Percentiles rank a stretch among this genome's conserved stretches.
Evolutionary conservation across 2,329 filamentous ascomycete species (phyloP).

Genomic region (Aspergillus uvarum): DNA sequence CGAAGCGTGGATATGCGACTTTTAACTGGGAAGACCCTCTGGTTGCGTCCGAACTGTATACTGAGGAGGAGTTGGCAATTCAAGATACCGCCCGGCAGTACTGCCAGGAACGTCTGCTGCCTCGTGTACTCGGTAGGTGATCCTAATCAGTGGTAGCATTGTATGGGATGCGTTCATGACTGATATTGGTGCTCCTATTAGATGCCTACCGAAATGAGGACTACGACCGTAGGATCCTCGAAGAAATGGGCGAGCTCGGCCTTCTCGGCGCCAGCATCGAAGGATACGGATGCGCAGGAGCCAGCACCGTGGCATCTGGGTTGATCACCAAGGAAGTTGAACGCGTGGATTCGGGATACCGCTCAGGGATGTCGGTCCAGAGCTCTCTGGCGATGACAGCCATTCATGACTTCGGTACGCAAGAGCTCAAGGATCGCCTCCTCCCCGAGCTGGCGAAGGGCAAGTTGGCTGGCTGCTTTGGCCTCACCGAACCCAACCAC

Average conservation of each 20-base stretch:
- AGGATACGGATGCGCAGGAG: constrained; percentile 84
- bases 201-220: constrained; percentile 84
- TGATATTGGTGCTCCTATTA: constrained; percentile 34
- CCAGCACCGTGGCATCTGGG: constrained; percentile 83
- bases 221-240: constrained; percentile 80
- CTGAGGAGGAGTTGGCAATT: constrained; percentile 88
- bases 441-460: constrained; percentile 80
- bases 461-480: constrained; percentile 80
- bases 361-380: constrained; percentile 91
- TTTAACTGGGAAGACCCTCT: constrained; percentile 96
- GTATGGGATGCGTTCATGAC: neutral
- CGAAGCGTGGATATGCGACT: constrained; percentile 34
- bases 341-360: constrained; percentile 85
- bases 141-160: neutral
- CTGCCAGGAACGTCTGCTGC: constrained; percentile 84
- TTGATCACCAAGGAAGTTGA: constrained; percentile 89
- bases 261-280: constrained; percentile 81
- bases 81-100: constrained; percentile 88
- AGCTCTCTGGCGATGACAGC: constrained; percentile 91
- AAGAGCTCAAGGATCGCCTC: constrained; percentile 83
- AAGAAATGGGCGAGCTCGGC: constrained; percentile 92
- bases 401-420: constrained; percentile 82
- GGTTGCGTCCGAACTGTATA: constrained; percentile 69
- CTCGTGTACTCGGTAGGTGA: constrained; percentile 75
- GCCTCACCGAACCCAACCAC: constrained; percentile 88